Evolutionary conservation across 2,329 filamentous ascomycete genomes (phyloP).

Genomic region (Huntiella omanensis): DNA sequence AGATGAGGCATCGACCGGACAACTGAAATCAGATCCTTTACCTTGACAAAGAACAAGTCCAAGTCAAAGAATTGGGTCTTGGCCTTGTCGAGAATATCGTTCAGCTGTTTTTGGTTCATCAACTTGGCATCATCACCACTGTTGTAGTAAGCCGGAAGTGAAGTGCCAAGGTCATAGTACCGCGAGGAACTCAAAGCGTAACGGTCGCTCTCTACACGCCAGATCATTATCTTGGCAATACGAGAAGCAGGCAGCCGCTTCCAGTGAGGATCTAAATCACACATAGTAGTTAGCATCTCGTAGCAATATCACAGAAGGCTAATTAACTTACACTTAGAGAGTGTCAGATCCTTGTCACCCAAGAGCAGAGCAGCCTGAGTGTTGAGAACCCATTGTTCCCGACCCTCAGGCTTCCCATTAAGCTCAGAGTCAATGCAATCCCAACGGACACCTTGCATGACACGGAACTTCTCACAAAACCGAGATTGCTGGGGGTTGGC

Average conservation of each 20-base stretch:
- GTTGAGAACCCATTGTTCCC: slow-evolving; percentile 48
- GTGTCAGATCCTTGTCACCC: slow-evolving; percentile 42
- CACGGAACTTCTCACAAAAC: slow-evolving; percentile 34
- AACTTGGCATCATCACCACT: slow-evolving; percentile 24
- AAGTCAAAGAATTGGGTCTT: slow-evolving; percentile 35
- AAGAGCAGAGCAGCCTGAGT: slow-evolving; percentile 43
- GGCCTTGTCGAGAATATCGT: slow-evolving; percentile 29
- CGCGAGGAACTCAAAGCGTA: slow-evolving; percentile 34
- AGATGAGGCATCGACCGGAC: slow-evolving; percentile 40
- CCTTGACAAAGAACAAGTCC: slow-evolving; percentile 51
- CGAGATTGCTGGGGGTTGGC: slow-evolving; percentile 30
- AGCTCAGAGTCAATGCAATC: slow-evolving; percentile 39
- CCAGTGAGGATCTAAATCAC: slow-evolving; percentile 36
- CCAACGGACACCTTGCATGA: slow-evolving; percentile 41
- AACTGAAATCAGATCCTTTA: slow-evolving; percentile 41
- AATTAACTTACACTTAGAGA: slow-evolving; percentile 35
- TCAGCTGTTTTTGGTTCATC: slow-evolving; percentile 24
- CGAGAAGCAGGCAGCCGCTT: slow-evolving; percentile 32
- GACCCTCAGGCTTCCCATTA: slow-evolving; percentile 34
- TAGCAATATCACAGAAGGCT: not conserved
- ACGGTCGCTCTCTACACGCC: slow-evolving; percentile 36
- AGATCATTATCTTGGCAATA: slow-evolving; percentile 39
- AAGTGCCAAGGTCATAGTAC: slow-evolving; percentile 32
- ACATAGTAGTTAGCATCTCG: not conserved
- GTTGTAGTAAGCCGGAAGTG: slow-evolving; percentile 34